These are phyloP conservation scores for Acmispon strigosus DNA, from an alignment of 306 rosid genomes.

Conservation along the genomic window DNA sequence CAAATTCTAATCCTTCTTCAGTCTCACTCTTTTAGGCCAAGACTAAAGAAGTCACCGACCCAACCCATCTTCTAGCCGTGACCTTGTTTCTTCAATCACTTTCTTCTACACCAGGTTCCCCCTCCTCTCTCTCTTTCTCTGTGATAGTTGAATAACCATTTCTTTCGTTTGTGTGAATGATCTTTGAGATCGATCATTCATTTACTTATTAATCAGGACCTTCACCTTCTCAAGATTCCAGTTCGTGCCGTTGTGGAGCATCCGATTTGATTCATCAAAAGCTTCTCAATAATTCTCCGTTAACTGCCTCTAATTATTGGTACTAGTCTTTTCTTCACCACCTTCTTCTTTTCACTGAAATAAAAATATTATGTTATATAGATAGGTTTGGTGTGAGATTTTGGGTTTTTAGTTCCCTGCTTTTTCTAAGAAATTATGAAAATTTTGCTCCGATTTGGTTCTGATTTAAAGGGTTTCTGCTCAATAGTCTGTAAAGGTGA, in stretches of 20 bases:
- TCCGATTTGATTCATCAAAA: slow-evolving; percentile 14
- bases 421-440: neutral
- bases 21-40: neutral
- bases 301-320: neutral
- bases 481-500: neutral
- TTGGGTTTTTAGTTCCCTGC: slow-evolving; percentile 3
- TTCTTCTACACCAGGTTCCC: no score
- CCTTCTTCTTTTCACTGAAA: no score
- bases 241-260: neutral
- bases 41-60: neutral
- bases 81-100: slow-evolving; percentile 1
- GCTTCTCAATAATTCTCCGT: neutral
- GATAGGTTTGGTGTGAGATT: neutral
- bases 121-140: no score
- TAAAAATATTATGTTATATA: no score
- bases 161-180: neutral
- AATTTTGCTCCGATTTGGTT: slow-evolving; percentile 12
- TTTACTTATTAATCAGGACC: slow-evolving; percentile 18
- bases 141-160: neutral
- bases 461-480: neutral
- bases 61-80: neutral
- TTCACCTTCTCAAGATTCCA: slow-evolving; percentile 1
- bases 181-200: slow-evolving; percentile 14
- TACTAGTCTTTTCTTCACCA: neutral
- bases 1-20: neutral